Evolutionary conservation across 257 asterid genomes (phyloP), one percentile per base, ranked within the genome.

Genomic region (Nicotiana undulata): DNA sequence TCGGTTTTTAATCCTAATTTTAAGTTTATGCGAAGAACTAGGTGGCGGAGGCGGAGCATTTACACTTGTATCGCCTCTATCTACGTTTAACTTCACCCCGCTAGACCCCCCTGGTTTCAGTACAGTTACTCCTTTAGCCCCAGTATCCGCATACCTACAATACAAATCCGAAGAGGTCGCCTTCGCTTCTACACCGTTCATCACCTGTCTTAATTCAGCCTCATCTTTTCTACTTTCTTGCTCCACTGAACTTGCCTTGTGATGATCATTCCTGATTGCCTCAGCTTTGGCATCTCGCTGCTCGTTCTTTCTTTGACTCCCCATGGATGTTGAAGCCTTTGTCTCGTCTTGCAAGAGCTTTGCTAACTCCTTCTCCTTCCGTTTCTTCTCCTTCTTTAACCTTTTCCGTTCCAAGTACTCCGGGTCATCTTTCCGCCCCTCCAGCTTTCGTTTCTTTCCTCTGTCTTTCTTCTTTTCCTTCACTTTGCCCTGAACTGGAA

Each of bases 341-440:
- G 90, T 85, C 64, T 85, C 85, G 9, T 85, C 91, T 16, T 87
- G 85, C 18, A 89, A 82, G 52, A 95, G 83, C 86, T 92, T 92
- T 6, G 96, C 89, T 86, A 92, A 77, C 82, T 94, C 97, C 87
- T 96, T 96, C 85, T 94, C 96, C 85, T 92, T 94, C 65, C 95
- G 87, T 82, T 90, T 95, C 92, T 91, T 93, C 84, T 93, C 98
- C 90, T 91, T 93, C 92, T 92, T 95, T 31, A 81, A 86, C 15
- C 93, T 86, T 90, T 88, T 93, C 46, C 46, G 79, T 83, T 93
- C 97, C 89, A 70, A 80, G 82, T 88, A 87, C 83, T 90, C 91
- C 0, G 93, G 92, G 79, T 91, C 93, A 31, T 84, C 88, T 44
- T 81, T 82, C 76, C 81, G 89, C 34, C 85, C 89, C 15, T 82